Conservation (phyloP, 306 rosid genomes). For the Prunus salicina region DNA sequence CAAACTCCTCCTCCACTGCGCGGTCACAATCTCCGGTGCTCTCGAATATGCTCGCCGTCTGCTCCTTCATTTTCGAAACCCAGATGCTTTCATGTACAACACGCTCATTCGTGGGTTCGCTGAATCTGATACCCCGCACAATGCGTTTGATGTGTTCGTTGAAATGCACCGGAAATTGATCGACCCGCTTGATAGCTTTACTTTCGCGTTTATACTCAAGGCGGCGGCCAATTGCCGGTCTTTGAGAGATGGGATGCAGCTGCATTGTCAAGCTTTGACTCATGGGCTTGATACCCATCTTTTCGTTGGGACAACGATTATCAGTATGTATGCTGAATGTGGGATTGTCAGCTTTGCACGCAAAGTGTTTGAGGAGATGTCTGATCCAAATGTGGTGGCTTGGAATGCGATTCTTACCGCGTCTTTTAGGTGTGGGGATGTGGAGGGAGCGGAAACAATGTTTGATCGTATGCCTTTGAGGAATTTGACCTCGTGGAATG, state of each 20-base stretch:
- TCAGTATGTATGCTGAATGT: conserved; percentile 70
- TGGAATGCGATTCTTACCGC: conserved; percentile 76
- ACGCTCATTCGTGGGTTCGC: conserved; percentile 71
- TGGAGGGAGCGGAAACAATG: conserved; percentile 33
- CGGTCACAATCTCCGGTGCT: conserved; percentile 50
- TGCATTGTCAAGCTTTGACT: conserved; percentile 51
- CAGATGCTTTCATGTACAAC: conserved; percentile 89
- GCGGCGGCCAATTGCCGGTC: conserved; percentile 51
- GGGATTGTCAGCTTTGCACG: conserved; percentile 37
- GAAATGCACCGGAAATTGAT: conserved; percentile 48
- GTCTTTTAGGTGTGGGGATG: conserved; percentile 61
- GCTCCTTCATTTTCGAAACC: conserved; percentile 49
- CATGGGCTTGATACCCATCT: conserved; percentile 53
- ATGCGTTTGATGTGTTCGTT: conserved; percentile 44
- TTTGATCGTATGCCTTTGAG: conserved; percentile 56
- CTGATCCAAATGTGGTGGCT: conserved; percentile 65
- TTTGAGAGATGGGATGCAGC: conserved; percentile 46
- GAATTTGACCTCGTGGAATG: conserved; percentile 80
- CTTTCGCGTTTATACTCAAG: conserved; percentile 72
- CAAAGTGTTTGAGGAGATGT: conserved; percentile 72
- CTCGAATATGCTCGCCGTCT: conserved; percentile 58
- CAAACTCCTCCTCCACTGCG: conserved; percentile 75
- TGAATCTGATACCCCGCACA: conserved; percentile 43
- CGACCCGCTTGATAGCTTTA: conserved; percentile 58
- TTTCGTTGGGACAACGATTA: conserved; percentile 67